Evolutionary conservation across 2,329 filamentous ascomycete species (phyloP), one percentile per base, ranked within the genome.

Genomic region (Cyclaneusma minus): DNA sequence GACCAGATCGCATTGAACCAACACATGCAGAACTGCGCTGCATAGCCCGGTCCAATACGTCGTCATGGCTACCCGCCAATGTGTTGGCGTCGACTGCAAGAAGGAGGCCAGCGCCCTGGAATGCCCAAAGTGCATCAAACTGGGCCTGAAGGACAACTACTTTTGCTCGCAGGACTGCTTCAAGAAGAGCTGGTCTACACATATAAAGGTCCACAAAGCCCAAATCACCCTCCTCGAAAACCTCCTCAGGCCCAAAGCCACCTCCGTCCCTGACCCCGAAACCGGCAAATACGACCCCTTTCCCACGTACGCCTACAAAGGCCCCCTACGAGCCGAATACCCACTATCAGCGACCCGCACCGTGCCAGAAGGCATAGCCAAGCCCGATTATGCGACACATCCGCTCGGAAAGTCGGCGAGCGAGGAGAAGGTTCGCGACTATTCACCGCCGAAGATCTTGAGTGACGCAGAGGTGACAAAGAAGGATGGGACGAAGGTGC

Each of bases 121-220:
- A 53, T 98, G 89, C 54, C 89, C 89, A 29, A 95, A 82, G 25
- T 98, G 89, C 51, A 64, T 94, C 45, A 94, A 93, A 56, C 60
- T 85, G 22, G 81, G 78, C 28, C 76, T 74, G 43, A 73, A 85
- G 48, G 82, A 89, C 46, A 92, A 83, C 58, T 94, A 74, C 56
- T 98, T 95, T 59, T 98, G 89, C 61, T 84, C 84, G 15, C 89
- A 98, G 54, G 89, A 95, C 43, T 98, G 89, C 62, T 98, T 98
- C 60, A 95, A 94, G 65, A 77, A 74, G 54, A 98, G 84, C 62
- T 98, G 89, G 89, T 22, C 22, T 29, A 3, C 11, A 27, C 44
- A 94, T 85, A 61, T 58, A 51, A 70, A 75, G 34, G 51, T 76
- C 40, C 83, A 92, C 60, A 94, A 92, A 60, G 66, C 75, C 54